These are phyloP conservation scores for Aureoboletus auriporus DNA, from an alignment of 768 basidiomycete genomes.

Conservation along the genomic window DNA sequence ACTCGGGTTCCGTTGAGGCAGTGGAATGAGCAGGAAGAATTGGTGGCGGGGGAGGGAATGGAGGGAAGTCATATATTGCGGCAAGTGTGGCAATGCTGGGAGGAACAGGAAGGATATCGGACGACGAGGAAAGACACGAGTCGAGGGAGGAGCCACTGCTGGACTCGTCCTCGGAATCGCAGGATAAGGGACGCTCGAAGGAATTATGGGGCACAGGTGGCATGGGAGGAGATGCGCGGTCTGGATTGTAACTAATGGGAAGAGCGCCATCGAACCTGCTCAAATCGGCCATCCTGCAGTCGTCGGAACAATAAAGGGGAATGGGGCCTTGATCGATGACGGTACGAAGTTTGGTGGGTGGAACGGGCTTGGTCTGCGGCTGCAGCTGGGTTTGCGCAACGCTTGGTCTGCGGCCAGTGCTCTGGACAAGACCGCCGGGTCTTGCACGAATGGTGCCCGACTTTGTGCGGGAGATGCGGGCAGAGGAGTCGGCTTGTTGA, in stretches of 20 bases:
- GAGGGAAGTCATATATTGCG: constrained; percentile 43
- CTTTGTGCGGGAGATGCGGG: constrained; percentile 33
- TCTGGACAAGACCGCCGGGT: constrained; percentile 56
- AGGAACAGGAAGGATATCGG: constrained; percentile 17
- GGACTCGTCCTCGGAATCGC: constrained; percentile 40
- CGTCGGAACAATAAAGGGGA: constrained; percentile 81
- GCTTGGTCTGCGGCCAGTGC: constrained; percentile 61
- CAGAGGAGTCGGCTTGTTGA: constrained; percentile 20
- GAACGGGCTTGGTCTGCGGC: constrained; percentile 22
- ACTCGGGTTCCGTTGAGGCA: constrained; percentile 24
- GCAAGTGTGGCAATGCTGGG: constrained; percentile 37
- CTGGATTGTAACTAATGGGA: constrained; percentile 46
- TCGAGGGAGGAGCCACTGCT: constrained; percentile 37
- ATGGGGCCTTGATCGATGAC: constrained; percentile 79
- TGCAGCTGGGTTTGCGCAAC: constrained; percentile 34
- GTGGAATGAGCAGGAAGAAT: constrained; percentile 25
- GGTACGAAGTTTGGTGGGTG: constrained; percentile 50
- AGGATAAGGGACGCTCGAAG: constrained; percentile 20
- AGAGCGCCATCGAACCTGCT: constrained; percentile 37
- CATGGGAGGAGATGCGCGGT: constrained; percentile 37
- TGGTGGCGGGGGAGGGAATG: constrained; percentile 51
- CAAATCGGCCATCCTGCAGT: constrained; percentile 63
- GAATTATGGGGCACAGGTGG: constrained; percentile 42
- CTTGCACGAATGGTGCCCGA: constrained; percentile 34
- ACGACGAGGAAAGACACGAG: constrained; percentile 27